phyloP scores from a whole-genome alignment of 176 grass and related monocot genomes.

The Cenchrus americanus region DNA sequence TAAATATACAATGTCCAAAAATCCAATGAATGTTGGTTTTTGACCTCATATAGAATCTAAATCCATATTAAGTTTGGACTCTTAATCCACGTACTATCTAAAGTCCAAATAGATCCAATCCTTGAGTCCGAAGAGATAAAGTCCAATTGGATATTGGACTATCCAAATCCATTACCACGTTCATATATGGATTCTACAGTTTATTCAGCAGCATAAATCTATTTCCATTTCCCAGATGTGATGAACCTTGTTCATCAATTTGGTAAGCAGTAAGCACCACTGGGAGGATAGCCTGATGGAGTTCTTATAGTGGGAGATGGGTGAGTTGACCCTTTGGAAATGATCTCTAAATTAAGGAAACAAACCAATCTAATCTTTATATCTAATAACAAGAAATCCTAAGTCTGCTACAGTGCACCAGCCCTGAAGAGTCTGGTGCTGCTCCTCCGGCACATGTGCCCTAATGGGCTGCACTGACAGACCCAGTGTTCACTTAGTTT shows the following conservation, averaged over 20 bases:
- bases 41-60: too few relatives aligned
- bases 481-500: slow-evolving; percentile 24
- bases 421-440: not conserved
- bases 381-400: too few relatives aligned
- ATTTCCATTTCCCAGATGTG: not conserved
- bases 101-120: too few relatives aligned
- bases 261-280: not conserved
- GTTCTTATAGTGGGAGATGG: not conserved
- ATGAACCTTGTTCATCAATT: slow-evolving; percentile 2
- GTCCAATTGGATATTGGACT: too few relatives aligned
- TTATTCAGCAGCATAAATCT: slow-evolving; percentile 32
- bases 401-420: not conserved
- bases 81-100: too few relatives aligned
- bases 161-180: too few relatives aligned
- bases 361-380: too few relatives aligned
- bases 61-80: too few relatives aligned
- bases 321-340: not conserved
- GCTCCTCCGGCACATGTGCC: not conserved
- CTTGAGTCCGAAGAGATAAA: too few relatives aligned
- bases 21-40: too few relatives aligned
- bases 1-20: too few relatives aligned
- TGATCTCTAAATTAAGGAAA: too few relatives aligned
- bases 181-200: not conserved
- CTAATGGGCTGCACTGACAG: not conserved
- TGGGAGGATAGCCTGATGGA: not conserved